Percentiles rank a stretch among this genome's conserved stretches.
Conservation (phyloP, 192 early-diverging fungal species). For the Gorgonomyces haynaldii region DNA sequence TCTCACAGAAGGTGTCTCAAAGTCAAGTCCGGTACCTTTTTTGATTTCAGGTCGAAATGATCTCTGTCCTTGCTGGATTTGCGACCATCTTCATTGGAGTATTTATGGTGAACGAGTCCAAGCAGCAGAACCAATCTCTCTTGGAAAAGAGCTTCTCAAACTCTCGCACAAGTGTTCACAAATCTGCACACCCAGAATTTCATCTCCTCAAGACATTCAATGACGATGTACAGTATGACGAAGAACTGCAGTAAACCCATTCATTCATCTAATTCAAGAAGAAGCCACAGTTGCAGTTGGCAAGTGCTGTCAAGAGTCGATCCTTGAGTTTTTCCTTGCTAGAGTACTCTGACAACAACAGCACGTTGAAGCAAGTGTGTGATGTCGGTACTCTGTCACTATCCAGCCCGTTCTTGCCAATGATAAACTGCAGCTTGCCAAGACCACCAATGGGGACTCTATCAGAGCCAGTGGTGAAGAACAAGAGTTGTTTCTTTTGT, state of each 20-base stretch:
- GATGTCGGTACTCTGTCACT: slow-evolving; percentile 70
- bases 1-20: slow-evolving; percentile 60
- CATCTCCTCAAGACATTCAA: slow-evolving; percentile 1
- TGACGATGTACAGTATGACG: background rate
- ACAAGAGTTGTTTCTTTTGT: slow-evolving; percentile 74
- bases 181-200: background rate
- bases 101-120: slow-evolving; percentile 55
- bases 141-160: background rate
- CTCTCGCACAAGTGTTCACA: no score
- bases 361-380: slow-evolving; percentile 87
- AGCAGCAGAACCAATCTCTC: background rate
- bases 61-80: slow-evolving; percentile 79
- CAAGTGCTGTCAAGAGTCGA: slow-evolving; percentile 65
- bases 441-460: slow-evolving; percentile 81
- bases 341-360: slow-evolving; percentile 75
- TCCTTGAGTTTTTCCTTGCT: slow-evolving; percentile 67
- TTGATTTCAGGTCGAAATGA: slow-evolving; percentile 44
- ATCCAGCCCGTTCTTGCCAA: slow-evolving; percentile 10
- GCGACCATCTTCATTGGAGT: slow-evolving; percentile 89
- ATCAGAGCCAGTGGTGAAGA: slow-evolving; percentile 84
- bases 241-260: no score
- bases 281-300: slow-evolving; percentile 46
- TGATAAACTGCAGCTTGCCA: slow-evolving; percentile 49
- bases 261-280: slow-evolving; percentile 18
- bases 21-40: slow-evolving; percentile 35